Base-by-base conservation (phyloP, 306 rosid genomes). In the Rosa multiflora region DNA sequence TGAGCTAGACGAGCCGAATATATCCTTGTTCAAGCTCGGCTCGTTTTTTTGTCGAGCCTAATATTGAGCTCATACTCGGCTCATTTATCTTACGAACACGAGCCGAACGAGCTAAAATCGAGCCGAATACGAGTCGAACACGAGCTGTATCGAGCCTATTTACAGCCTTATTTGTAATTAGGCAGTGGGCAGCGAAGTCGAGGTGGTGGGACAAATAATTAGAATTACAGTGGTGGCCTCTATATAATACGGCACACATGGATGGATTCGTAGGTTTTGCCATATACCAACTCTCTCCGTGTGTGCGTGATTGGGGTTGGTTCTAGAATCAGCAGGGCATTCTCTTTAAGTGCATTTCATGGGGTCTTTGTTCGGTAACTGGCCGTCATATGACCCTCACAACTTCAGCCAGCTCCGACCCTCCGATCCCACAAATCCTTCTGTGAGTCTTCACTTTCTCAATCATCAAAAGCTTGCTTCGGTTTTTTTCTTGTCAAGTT, bases 401-500 rank as follows among this genome's bases (percentile, higher is more conserved):
- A 94, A 94, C 88, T 94, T 94, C 91, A 94, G 94, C 86, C 97
- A 91, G 82, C 88, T 92, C 78, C 93, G 97, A 43, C 93, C 97
- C 56, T 87, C 94, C 26, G 97, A 94, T 94, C 92, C 97, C 77
- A 88, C 95, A 14, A 87, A 56, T 59, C 93, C 97, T 81, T 89
- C 97, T 74, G 99, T 94, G 75, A 92, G 97, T 83, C 66, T 13
- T 87, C 76, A 42, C 13, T 72, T 35, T 82, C 42, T 29, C 37
- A 32, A 56, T 74, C 37, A 32, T 32, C 37, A 32, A 32, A 51
- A 72, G 83, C 59, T 61, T 18, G 35, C 44, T 76, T 37, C 55
- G 58, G 48, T 74, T 52, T 74, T 46, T 18, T 78, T 53, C 79
- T 67, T 29, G 53, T 49, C 35, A 8, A 46, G 81, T 37, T 82